Base-by-base conservation (phyloP, 2,329 filamentous ascomycete genomes). In the Pseudocercospora cruenta region DNA sequence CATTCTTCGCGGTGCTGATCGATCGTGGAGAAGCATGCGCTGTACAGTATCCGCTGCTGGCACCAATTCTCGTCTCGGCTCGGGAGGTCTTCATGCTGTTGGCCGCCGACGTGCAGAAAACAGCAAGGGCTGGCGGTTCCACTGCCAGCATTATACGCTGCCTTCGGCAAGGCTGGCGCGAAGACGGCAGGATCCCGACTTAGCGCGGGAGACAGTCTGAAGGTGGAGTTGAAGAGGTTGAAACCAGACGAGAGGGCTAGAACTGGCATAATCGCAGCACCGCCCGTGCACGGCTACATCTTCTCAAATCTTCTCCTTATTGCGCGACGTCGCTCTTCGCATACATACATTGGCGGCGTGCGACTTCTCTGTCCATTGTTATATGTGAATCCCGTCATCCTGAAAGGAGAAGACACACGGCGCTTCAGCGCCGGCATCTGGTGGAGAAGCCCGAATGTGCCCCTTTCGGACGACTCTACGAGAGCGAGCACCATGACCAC, bases 141-240 rank as follows among this genome's bases (percentile, higher is more conserved):
- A 58, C 54, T 36, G 49, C 49, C 49, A 54, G 49, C 49, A 54
- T 24, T 54, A 53, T 24, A 58, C 54, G 54, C 28, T 57, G 21
- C 53, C 10, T 39, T 33, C 54, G 54, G 54, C 28, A 58, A 58
- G 31, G 54, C 54, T 36, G 54, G 54, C 54, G 54, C 26, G 21
- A 58, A 33, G 54, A 31, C 54, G 54, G 54, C 54, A 58, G 54
- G 31, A 58, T 58, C 55, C 55, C 55, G 55, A 39, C 55, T 58
- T 58, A 58, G 55, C 55, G 51, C 51, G 51, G 51, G 51, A 55
- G 26, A 43, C 16, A 22, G n/a, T 10, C 6, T 33, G 54, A 58
- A 58, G 54, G 54, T 7, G 28, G 54, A 33, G 54, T 36, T 14
- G 9, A n/a, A 55, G 51, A 31, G 26, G 26, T 28, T 55, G 51